Evolutionary conservation across 768 basidiomycete species (phyloP), one percentile per base, ranked within the genome.

Genomic region (Hydnum rufescens): DNA sequence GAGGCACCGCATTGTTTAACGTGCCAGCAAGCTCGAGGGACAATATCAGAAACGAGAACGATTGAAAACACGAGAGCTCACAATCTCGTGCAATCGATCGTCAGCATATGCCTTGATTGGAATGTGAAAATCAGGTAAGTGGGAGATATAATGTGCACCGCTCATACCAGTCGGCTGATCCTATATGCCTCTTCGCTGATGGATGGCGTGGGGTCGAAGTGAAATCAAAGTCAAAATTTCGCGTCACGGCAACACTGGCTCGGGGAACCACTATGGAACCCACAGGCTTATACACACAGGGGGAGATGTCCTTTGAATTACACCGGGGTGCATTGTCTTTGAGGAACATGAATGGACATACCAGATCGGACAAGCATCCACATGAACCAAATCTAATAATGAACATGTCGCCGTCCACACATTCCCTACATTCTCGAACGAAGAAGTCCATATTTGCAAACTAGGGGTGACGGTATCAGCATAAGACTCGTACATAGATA

Each of bases 371-470:
- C 18, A 51, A 39, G 19, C 49, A 32, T 16, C 49, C 34, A 26
- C 13, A 25, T 50, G 52, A 42, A 25, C 34, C 63, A 52, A 49
- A 73, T 73, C 73, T 68, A 49, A 75, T 65, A 54, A 75, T 67
- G 49, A 72, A 62, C 69, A 75, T 69, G 53, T 74, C 73, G 16
- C 84, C 84, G 54, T 63, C 69, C 34, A 84, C 63, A 58, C 78
- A 78, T 63, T 86, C 85, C 55, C 83, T 71, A 25, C 73, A 75
- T 65, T 88, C 84, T 56, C 84, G 74, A 22, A 88, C 74, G 62
- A 87, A 84, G 65, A 87, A 88, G 64, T 88, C 85, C 67, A 78
- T 80, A 65, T 83, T 87, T 0, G 83, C 74, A 54, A 56, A 55
- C 3, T 56, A 51, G 56, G 34, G 4, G 2, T 18, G 2, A 30